Base-by-base conservation (phyloP, 179 eudicot species). In the Beta macrorhiza region DNA sequence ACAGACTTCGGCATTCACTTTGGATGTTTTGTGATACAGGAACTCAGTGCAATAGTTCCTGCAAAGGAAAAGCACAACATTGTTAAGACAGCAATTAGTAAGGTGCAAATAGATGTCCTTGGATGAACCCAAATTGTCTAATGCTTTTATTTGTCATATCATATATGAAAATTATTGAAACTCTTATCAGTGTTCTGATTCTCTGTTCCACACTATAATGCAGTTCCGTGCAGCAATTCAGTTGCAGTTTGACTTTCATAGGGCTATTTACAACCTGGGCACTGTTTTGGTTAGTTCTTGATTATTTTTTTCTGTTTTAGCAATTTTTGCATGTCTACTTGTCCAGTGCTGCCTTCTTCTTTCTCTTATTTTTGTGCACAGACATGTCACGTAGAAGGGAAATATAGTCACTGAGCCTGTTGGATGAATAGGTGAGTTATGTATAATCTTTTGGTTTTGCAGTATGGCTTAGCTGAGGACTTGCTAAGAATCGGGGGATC, bases 401-500 rank as follows among this genome's bases (percentile, higher is more conserved):
- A 20, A 37, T 55, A 67, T 29, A 19, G 62, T 17, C 15, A 58
- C 8, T 70, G 75, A 52, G 51, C 20, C 56, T 17, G 13, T 71
- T 64, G 15, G 42, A 29, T 58, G 76, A 7, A 16, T 9, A 42
- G 37, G 57, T 13, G 5, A 79, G n/a, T 69, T 47, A 72, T 76
- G 59, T 77, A 12, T 77, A 19, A 49, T 86, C 71, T 81, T 74
- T 37, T 78, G 51, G 20, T 63, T 87, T 79, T 85, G 88, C 90
- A 96, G 99, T 96, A 96, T 88, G 96, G 98, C 81, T 90, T 96
- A 87, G 99, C 98, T 17, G 99, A 96, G 84, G 99, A 96, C 90
- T 89, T 90, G 56, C 90, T 93, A 20, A 92, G 99, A 87, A 82
- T 85, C 72, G 98, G 98, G 11, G 93, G 90, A 80, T 81, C 91